Percentiles rank a stretch among this genome's conserved stretches.
Evolutionary conservation across 108 stramenopile genomes (phyloP).

Genomic region (Fragilaria radians): DNA sequence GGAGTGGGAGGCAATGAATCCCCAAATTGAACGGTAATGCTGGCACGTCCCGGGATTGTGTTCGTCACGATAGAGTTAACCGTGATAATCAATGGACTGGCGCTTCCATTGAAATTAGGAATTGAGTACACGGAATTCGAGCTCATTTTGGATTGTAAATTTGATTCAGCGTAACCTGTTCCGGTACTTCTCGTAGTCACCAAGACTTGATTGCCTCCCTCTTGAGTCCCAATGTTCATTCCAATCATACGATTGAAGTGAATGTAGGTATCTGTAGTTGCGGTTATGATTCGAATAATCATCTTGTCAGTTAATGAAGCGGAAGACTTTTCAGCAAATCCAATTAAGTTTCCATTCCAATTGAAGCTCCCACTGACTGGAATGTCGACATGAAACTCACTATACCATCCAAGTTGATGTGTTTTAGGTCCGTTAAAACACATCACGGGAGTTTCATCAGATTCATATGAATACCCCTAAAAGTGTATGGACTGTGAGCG

Average conservation of each 20-base stretch:
- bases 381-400: constrained; percentile 2
- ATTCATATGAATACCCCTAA: constrained; percentile 9
- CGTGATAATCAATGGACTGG: not conserved
- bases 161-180: constrained; percentile 1
- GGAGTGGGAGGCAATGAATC: no score
- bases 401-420: constrained; percentile 44
- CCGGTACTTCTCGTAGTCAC: constrained; percentile 4
- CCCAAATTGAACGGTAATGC: no score
- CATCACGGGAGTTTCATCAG: constrained; percentile 15
- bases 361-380: not conserved
- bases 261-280: constrained; percentile 9
- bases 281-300: not conserved
- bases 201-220: constrained; percentile 21
- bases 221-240: constrained; percentile 18
- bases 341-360: not conserved
- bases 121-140: constrained; percentile 1
- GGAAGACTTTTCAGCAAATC: not conserved
- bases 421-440: constrained; percentile 60
- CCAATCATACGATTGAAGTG: constrained; percentile 19
- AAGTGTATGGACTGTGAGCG: no score
- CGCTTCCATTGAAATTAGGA: constrained; percentile 12
- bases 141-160: constrained; percentile 7
- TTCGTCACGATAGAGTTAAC: no score
- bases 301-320: not conserved
- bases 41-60: no score